Evolutionary conservation across 164 flowering plant genomes (phyloP).

Genomic region (Vitis riparia): DNA sequence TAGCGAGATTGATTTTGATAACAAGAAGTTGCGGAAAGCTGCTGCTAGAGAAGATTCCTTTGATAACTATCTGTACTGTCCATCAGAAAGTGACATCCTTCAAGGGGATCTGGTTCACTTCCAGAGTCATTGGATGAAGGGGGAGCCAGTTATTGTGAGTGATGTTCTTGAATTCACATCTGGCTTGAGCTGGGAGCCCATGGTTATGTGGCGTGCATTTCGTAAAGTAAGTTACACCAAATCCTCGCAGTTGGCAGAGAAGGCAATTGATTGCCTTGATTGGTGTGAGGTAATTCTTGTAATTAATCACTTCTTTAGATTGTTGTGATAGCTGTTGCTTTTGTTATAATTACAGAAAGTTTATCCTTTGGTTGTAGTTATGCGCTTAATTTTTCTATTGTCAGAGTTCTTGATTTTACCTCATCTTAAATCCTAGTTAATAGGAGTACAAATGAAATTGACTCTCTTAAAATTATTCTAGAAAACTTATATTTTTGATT

Average conservation of each 20-base stretch:
- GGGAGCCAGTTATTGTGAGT: slow-evolving; percentile 67
- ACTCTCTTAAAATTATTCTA: too few species aligned
- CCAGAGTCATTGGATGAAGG: slow-evolving; percentile 61
- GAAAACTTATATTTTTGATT: too few species aligned
- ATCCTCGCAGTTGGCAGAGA: slow-evolving; percentile 25
- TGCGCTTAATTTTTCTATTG: too few species aligned
- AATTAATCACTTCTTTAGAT: neutral
- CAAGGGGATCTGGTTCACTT: slow-evolving; percentile 49
- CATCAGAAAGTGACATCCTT: slow-evolving; percentile 36
- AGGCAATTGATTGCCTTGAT: slow-evolving; percentile 56
- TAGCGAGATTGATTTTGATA: slow-evolving; percentile 9
- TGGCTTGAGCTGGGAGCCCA: slow-evolving; percentile 83
- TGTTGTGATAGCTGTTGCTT: too few species aligned
- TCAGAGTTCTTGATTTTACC: too few species aligned
- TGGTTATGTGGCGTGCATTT: slow-evolving; percentile 79
- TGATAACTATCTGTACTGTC: slow-evolving; percentile 57
- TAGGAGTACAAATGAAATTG: too few species aligned
- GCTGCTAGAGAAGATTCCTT: slow-evolving; percentile 43
- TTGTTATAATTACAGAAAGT: too few species aligned
- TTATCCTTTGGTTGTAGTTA: too few species aligned
- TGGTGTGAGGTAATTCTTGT: slow-evolving; percentile 51
- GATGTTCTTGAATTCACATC: slow-evolving; percentile 47
- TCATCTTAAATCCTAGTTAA: too few species aligned
- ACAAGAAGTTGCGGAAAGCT: slow-evolving; percentile 29
- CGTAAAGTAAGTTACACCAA: slow-evolving; percentile 37